Base-by-base conservation (phyloP, 495 filamentous ascomycete species). In the Talaromyces ruber region DNA sequence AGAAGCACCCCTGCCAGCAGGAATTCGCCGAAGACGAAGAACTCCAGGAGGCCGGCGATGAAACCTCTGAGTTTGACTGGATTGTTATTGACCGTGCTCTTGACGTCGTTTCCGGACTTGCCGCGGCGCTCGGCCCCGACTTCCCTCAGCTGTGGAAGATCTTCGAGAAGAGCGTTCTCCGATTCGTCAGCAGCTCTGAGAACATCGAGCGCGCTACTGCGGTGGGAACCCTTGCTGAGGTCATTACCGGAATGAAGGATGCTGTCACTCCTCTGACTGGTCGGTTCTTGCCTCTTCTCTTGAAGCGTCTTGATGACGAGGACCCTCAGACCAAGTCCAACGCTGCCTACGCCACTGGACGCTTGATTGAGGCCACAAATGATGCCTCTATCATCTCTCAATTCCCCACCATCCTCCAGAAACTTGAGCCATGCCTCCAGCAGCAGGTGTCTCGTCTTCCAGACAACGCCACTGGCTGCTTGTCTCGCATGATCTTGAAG, bases 51-150 rank as follows among this genome's bases (percentile, higher is more conserved):
- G 80, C 84, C 26, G 77, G 86, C 28, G 88, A 93, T 34, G 92
- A 94, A 69, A 88, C 87, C 18, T 93, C 94, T 18, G 94, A 98
- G 79, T 97, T 93, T 70, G 94, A 98, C 76, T 98, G 94, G 94
- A 83, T 96, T 26, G 86, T 95, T 51, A 88, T 98, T 56, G 94
- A 98, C 74, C 97, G 91, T 18, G 92, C 90, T 14, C 81, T 98
- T 63, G 94, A 98, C 64, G 90, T 93, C 37, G 79, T 96, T 30
- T 88, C 90, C 43, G 90, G 88, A 29, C 81, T 98, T 29, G 86
- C 93, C 18, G 83, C 82, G 37, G 93, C 90, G 28, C 85, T 98
- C 14, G 95, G 95, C 24, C 74, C 81, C 18, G 86, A 86, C 65
- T 98, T 97, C 69, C 77, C 79, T 52, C 86, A 97, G 74, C 78